Conservation (phyloP, 495 filamentous ascomycete genomes). For the Penicillium dipodomyicola region DNA sequence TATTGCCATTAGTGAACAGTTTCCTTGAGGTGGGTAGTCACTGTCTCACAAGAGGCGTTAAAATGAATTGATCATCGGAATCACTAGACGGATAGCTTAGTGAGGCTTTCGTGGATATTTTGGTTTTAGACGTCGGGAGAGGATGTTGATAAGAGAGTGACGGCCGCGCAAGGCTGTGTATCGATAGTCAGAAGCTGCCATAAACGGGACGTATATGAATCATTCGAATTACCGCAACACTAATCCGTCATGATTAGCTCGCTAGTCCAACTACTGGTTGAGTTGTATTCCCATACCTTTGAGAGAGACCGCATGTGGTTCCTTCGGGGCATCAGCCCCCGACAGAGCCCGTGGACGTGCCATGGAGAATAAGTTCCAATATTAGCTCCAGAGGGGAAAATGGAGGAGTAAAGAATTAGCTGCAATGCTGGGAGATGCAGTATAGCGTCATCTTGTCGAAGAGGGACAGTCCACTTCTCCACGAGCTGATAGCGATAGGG, state of each 20-base stretch:
- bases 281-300: conserved; percentile 55
- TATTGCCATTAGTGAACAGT: conserved; percentile 20
- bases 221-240: conserved; percentile 45
- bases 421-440: conserved; percentile 5
- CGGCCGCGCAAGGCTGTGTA: conserved; percentile 52
- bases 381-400: neutral
- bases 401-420: neutral
- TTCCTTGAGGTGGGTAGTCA: neutral
- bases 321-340: conserved; percentile 61
- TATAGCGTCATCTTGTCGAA: conserved; percentile 1
- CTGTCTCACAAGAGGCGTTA: conserved; percentile 55
- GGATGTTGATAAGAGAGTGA: conserved; percentile 57
- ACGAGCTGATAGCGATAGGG: conserved; percentile 22
- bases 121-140: conserved; percentile 49
- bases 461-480: conserved; percentile 2
- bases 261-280: neutral
- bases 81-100: conserved; percentile 52
- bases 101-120: conserved; percentile 51
- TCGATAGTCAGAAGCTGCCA: conserved; percentile 18
- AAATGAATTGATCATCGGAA: conserved; percentile 52
- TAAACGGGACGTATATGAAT: too few species aligned
- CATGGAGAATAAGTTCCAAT: conserved; percentile 21
- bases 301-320: conserved; percentile 79
- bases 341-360: conserved; percentile 46
- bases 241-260: conserved; percentile 11